A percentile compares a stretch with the other conserved stretches of the same genome.
phyloP scores from a whole-genome alignment of 306 rosid genomes.

The Quercus wislizeni region DNA sequence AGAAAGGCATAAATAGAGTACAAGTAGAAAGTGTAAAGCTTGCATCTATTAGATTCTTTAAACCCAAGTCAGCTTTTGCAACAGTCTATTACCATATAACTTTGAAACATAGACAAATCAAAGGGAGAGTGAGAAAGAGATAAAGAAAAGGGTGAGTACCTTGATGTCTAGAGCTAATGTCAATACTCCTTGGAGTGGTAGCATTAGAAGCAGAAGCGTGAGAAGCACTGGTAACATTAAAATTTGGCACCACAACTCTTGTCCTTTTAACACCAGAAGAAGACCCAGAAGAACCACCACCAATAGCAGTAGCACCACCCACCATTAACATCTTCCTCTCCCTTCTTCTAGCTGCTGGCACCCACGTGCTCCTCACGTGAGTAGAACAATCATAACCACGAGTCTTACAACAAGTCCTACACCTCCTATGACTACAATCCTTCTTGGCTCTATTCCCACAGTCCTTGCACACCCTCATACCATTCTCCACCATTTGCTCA shows the following conservation, averaged over 20 bases:
- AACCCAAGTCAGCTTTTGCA: not conserved
- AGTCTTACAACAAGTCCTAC: slow-evolving; percentile 84
- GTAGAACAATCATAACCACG: slow-evolving; percentile 68
- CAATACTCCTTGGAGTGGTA: slow-evolving; percentile 45
- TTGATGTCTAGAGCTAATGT: slow-evolving; percentile 49
- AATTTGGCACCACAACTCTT: slow-evolving; percentile 38
- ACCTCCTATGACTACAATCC: slow-evolving; percentile 57
- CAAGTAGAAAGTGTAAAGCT: not conserved
- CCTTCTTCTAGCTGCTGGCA: slow-evolving; percentile 54
- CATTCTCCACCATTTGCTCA: slow-evolving; percentile 16
- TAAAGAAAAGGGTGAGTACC: slow-evolving; percentile 27
- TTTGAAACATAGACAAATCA: not conserved
- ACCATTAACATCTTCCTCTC: slow-evolving; percentile 39
- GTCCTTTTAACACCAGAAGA: slow-evolving; percentile 61
- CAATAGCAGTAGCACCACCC: slow-evolving; percentile 10
- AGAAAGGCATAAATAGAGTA: not conserved
- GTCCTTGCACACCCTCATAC: slow-evolving; percentile 57
- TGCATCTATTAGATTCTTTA: not conserved
- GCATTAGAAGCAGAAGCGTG: slow-evolving; percentile 54
- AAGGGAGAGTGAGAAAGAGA: not conserved
- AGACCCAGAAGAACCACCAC: slow-evolving; percentile 36
- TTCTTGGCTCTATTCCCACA: slow-evolving; percentile 88
- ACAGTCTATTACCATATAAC: too few species aligned
- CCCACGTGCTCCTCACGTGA: slow-evolving; percentile 90
- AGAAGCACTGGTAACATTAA: slow-evolving; percentile 44